Conservation (phyloP, 2,329 filamentous ascomycete species). For the Mollisiaceae sp. region DNA sequence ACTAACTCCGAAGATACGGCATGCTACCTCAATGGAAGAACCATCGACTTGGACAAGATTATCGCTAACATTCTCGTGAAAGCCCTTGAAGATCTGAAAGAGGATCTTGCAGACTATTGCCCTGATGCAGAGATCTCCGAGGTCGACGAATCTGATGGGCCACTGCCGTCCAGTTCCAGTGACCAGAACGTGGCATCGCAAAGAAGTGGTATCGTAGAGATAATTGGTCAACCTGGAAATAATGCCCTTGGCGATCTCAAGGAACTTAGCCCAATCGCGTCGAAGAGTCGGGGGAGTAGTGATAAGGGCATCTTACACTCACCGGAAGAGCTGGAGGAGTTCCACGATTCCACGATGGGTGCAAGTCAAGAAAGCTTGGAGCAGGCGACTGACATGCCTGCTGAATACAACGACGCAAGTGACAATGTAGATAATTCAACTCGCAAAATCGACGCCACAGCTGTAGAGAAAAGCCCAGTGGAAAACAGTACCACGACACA, state of each 20-base stretch:
- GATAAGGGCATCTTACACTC: background rate
- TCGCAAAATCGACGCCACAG: background rate
- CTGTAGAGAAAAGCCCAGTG: background rate
- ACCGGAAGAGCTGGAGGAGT: background rate
- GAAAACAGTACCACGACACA: background rate
- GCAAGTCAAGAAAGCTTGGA: background rate
- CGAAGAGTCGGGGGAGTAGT: background rate
- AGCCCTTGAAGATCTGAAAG: background rate
- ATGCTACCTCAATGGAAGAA: background rate
- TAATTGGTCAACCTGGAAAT: background rate
- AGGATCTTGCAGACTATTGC: background rate
- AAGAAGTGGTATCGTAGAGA: background rate
- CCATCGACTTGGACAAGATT: background rate
- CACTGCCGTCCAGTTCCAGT: background rate
- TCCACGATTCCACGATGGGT: background rate
- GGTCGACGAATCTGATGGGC: background rate
- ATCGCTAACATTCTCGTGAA: background rate
- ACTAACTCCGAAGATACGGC: background rate
- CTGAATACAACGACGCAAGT: too few species aligned
- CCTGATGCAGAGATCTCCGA: background rate
- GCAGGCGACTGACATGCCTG: background rate
- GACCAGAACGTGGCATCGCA: background rate
- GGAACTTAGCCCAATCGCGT: background rate
- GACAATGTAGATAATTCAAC: background rate
- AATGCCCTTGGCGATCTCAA: background rate